phyloP scores from a whole-genome alignment of 148 eudicot genomes.

The Agrostemma githago region DNA sequence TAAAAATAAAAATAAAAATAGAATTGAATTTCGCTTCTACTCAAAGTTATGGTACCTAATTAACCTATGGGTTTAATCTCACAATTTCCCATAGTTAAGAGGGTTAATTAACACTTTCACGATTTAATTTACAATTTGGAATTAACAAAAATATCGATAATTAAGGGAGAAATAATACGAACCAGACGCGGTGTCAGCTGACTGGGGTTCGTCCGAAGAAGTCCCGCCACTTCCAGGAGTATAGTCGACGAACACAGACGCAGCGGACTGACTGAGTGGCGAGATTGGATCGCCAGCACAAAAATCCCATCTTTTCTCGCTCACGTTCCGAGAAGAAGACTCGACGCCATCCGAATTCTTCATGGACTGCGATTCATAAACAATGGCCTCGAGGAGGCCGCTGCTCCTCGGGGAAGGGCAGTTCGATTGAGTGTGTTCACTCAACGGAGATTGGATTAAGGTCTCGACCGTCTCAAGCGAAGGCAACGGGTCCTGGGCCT shows the following conservation, averaged over 20 bases:
- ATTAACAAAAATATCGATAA: too few species aligned
- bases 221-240: constrained; percentile 45
- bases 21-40: too few species aligned
- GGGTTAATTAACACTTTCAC: too few species aligned
- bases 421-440: constrained; percentile 47
- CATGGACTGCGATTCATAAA: constrained; percentile 49
- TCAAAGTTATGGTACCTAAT: too few species aligned
- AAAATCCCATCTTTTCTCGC: constrained; percentile 46
- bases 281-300: constrained; percentile 53
- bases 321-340: constrained; percentile 32
- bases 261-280: constrained; percentile 60
- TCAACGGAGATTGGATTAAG: constrained; percentile 53
- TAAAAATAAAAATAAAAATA: too few species aligned
- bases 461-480: constrained; percentile 59
- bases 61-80: too few species aligned
- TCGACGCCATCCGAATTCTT: constrained; percentile 36
- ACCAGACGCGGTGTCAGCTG: constrained; percentile 44
- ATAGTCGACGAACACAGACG: constrained; percentile 45
- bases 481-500: constrained; percentile 33
- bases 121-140: not conserved
- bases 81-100: too few species aligned
- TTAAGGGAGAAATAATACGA: constrained; percentile 1
- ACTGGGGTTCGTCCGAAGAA: constrained; percentile 47
- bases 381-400: constrained; percentile 67
- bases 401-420: constrained; percentile 48